Conservation (phyloP, 495 filamentous ascomycete genomes). For the Rusavskia elegans region DNA sequence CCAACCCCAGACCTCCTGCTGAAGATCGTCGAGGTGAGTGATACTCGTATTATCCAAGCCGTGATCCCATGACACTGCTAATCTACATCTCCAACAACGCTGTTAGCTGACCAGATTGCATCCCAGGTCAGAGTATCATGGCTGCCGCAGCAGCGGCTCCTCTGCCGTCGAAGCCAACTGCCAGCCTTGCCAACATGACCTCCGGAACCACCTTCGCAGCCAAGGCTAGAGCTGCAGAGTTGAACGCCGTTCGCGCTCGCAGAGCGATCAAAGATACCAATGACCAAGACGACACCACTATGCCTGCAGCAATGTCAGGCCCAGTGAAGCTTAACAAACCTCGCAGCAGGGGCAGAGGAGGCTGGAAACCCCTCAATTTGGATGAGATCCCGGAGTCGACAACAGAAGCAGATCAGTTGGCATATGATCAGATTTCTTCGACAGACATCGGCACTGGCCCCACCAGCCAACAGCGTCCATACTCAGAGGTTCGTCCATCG, state of each 20-base stretch:
- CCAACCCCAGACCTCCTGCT: too few species aligned
- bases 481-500: background rate
- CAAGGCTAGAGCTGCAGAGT: constrained; percentile 7
- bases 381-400: constrained; percentile 13
- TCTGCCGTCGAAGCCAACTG: background rate
- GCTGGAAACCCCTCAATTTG: constrained; percentile 15
- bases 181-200: constrained; percentile 6
- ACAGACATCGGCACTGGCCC: background rate
- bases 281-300: background rate
- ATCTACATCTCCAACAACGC: too few species aligned
- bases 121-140: too few species aligned
- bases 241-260: constrained; percentile 5
- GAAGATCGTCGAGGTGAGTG: too few species aligned
- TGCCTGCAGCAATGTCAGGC: background rate
- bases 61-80: too few species aligned
- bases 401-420: background rate
- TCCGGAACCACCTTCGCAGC: constrained; percentile 7
- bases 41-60: too few species aligned
- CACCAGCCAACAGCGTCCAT: background rate
- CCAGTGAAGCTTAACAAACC: constrained; percentile 2
- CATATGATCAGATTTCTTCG: constrained; percentile 10
- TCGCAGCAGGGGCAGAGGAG: constrained; percentile 12
- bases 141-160: background rate
- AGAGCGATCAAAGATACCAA: constrained; percentile 2
- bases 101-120: too few species aligned